phyloP scores from a whole-genome alignment of 2,329 filamentous ascomycete species.

The Aspergillus uvarum region DNA sequence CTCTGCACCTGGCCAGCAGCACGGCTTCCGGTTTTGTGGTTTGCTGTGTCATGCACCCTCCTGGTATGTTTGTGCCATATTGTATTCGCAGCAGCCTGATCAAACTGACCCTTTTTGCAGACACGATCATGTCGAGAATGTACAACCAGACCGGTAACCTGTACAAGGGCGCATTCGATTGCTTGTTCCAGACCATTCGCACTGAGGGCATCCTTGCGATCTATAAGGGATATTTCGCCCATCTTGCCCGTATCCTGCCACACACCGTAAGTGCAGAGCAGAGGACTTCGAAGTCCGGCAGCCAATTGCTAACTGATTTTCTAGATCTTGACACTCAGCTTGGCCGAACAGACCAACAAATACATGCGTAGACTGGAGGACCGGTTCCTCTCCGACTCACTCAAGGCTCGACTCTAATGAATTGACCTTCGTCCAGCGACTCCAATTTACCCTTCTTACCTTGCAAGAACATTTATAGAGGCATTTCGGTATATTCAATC shows the following conservation, averaged over 20 bases:
- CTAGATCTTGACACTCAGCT: conserved; percentile 79
- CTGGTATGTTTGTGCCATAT: conserved; percentile 57
- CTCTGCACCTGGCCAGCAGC: conserved; percentile 84
- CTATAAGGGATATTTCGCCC: conserved; percentile 96
- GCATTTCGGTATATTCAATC: conserved; percentile 2
- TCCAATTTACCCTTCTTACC: not conserved
- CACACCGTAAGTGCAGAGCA: conserved; percentile 64
- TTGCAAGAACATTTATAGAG: not conserved
- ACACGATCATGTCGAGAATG: conserved; percentile 97
- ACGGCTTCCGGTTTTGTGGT: conserved; percentile 92
- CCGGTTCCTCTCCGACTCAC: conserved; percentile 50
- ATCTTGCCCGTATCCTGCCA: conserved; percentile 88
- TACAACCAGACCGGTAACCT: conserved; percentile 99
- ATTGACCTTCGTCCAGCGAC: not conserved
- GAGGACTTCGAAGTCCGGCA: not conserved
- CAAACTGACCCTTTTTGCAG: conserved; percentile 42
- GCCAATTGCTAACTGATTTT: conserved; percentile 21
- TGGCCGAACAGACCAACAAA: conserved; percentile 98
- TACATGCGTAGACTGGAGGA: conserved; percentile 77
- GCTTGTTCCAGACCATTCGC: conserved; percentile 82
- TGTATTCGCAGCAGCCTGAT: not conserved
- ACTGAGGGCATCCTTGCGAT: conserved; percentile 90
- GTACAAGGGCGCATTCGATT: conserved; percentile 93
- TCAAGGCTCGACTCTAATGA: conserved; percentile 49
- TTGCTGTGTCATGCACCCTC: conserved; percentile 96